Evolutionary conservation across 1,139 yeast genomes (phyloP), one percentile per base, ranked within the genome.

Genomic region (Candida albicans): DNA sequence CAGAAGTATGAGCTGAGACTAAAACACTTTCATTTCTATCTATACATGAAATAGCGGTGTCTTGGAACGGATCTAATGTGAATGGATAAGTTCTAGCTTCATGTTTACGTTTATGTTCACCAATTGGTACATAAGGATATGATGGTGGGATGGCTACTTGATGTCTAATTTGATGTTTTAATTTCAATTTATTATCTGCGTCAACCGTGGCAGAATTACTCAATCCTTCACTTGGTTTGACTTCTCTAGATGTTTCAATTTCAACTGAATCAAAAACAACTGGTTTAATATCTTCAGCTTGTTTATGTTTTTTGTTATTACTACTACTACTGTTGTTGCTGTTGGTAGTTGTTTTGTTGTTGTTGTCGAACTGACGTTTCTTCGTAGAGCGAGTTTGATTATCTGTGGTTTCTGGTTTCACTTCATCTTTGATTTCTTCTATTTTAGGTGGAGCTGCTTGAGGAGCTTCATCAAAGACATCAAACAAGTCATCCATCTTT

Each of bases 1-100:
- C 99, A 27, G 98, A 91, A 0, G 99, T 91, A 60, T 93, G 99
- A 0, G 99, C 99, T 22, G 98, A 91, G 2, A 93, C 98, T 55
- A 93, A 77, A 8, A 93, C 99, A n/a, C 96, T 86, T 62, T 93
- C 98, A 51, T 87, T 83, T 58, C 96, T 79, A 61, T 93, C 98
- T 50, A 93, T 86, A 65, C 96, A 93, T 34, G 95, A 89, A 45
- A 93, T 84, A 8, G 99, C 90, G 33, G 96, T 93, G 52, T 93
- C 95, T 66, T 93, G 99, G 73, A 93, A 93, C 30, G 96, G 96
- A 73, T 93, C 99, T 50, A 93, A 76, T 2, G 82, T 81, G 65
- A 93, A 93, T 0, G 98, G 98, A 67, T 95, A 93, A 0, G 84
- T 81, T 52, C 97, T 75, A 1, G 98, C 99, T 55, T 85, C 87